Conservation (phyloP, 2,329 filamentous ascomycete genomes). For the Pseudogymnoascus destructans region DNA sequence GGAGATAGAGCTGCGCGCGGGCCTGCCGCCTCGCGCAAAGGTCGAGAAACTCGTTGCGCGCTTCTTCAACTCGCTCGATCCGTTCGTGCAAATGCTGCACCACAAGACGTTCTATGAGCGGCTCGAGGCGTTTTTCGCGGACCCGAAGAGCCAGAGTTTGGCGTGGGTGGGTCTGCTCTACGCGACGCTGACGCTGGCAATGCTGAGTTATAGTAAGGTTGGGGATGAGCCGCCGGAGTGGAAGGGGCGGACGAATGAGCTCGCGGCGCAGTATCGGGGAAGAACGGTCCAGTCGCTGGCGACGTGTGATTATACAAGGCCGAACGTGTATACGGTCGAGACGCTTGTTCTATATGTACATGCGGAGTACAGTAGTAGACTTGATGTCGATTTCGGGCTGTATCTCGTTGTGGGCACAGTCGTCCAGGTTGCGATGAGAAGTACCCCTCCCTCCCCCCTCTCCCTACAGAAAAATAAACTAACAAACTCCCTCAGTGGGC, state of each 20-base stretch:
- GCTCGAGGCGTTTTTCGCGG: slow-evolving; percentile 52
- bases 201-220: slow-evolving; percentile 67
- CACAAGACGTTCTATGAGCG: slow-evolving; percentile 74
- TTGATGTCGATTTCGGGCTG: slow-evolving; percentile 50
- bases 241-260: slow-evolving; percentile 43
- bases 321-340: slow-evolving; percentile 63
- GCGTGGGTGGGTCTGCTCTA: slow-evolving; percentile 72
- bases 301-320: slow-evolving; percentile 64
- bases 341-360: slow-evolving; percentile 64
- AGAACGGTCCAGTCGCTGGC: slow-evolving; percentile 68
- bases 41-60: slow-evolving; percentile 76
- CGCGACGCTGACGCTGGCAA: slow-evolving; percentile 60
- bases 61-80: slow-evolving; percentile 76
- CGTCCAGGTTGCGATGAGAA: slow-evolving; percentile 40
- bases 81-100: slow-evolving; percentile 62
- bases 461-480: background rate
- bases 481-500: slow-evolving; percentile 47
- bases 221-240: slow-evolving; percentile 71
- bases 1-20: slow-evolving; percentile 63
- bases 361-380: slow-evolving; percentile 59
- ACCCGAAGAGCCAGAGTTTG: slow-evolving; percentile 57
- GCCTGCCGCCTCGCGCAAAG: slow-evolving; percentile 66
- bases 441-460: slow-evolving; percentile 18
- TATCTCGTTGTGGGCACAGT: slow-evolving; percentile 41
- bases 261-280: slow-evolving; percentile 52